A percentile compares a stretch with the other conserved stretches of the same genome.
Evolutionary conservation across 495 filamentous ascomycete genomes (phyloP).

Genomic region (Talaromyces proteolyticus): DNA sequence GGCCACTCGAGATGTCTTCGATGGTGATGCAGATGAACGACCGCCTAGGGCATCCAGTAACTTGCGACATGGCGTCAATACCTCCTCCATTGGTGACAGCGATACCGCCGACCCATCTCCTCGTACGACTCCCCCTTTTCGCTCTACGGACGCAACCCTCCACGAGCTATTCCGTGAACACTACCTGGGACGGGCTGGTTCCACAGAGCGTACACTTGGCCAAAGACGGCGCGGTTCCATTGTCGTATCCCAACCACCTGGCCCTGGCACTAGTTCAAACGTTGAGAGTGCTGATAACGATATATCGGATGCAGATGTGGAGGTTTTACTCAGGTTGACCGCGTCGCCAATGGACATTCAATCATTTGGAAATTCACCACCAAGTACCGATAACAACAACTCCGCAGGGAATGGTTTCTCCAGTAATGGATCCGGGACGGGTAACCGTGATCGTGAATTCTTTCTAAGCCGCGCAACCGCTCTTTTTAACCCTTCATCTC

Average conservation of each 20-base stretch:
- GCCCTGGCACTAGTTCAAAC: slow-evolving; percentile 12
- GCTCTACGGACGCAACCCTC: slow-evolving; percentile 15
- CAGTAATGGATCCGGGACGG: slow-evolving; percentile 12
- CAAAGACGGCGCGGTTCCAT: slow-evolving; percentile 41
- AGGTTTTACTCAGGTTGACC: slow-evolving; percentile 31
- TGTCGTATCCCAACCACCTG: slow-evolving; percentile 35
- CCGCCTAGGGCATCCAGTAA: slow-evolving; percentile 21
- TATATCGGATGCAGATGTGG: slow-evolving; percentile 18
- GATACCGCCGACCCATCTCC: slow-evolving; percentile 35
- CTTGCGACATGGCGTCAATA: slow-evolving; percentile 9
- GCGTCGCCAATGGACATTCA: slow-evolving; percentile 30
- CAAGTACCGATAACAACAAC: slow-evolving; percentile 11
- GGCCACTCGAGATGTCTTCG: slow-evolving; percentile 27
- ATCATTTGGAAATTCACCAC: slow-evolving; percentile 7
- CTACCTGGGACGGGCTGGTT: slow-evolving; percentile 17
- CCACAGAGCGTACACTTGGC: slow-evolving; percentile 24
- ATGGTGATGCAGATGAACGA: slow-evolving; percentile 28
- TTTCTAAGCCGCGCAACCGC: slow-evolving; percentile 17
- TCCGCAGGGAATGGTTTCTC: slow-evolving; percentile 11
- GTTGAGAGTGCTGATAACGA: not conserved
- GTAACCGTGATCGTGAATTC: slow-evolving; percentile 10
- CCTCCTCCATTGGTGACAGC: slow-evolving; percentile 1
- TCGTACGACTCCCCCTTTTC: slow-evolving; percentile 30
- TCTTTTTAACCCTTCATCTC: slow-evolving; percentile 14
- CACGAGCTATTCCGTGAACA: slow-evolving; percentile 25